Evolutionary conservation across 2,329 filamentous ascomycete genomes (phyloP).

Genomic region (Exophiala phaeomuriformis): DNA sequence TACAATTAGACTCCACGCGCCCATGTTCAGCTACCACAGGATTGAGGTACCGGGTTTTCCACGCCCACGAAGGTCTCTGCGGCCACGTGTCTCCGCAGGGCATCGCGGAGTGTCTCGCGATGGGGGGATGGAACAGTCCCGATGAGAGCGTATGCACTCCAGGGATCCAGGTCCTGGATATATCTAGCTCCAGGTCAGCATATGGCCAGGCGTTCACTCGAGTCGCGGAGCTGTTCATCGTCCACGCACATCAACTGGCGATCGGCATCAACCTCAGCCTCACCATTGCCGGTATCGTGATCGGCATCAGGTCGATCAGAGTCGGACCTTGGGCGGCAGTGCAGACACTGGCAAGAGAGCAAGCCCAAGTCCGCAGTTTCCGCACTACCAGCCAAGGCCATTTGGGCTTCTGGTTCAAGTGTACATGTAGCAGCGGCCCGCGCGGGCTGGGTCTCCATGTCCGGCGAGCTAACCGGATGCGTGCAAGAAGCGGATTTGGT

Average conservation of each 20-base stretch:
- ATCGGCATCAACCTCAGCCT: conserved; percentile 1
- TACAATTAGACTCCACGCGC: neutral
- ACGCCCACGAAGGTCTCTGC: neutral
- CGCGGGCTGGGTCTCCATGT: no score
- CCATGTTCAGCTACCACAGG: neutral
- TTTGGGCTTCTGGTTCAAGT: neutral
- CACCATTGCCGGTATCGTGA: neutral
- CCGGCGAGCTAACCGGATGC: no score
- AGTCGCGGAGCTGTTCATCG: neutral
- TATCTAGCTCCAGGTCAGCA: conserved; percentile 2
- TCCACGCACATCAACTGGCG: neutral
- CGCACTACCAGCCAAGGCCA: neutral
- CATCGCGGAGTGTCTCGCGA: conserved; percentile 1
- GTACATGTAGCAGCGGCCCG: neutral
- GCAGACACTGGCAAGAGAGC: neutral
- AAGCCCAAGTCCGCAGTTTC: neutral
- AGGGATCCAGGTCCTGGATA: conserved; percentile 6
- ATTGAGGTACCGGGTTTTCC: neutral
- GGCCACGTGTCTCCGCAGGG: conserved; percentile 2
- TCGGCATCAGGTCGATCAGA: neutral
- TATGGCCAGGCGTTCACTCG: neutral
- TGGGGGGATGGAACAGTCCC: conserved; percentile 1
- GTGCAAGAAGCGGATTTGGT: neutral
- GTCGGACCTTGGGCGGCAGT: neutral
- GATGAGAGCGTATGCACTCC: conserved; percentile 4